A percentile compares a stretch with the other conserved stretches of the same genome.
Evolutionary conservation across 176 grass and related monocot genomes (phyloP).

Genomic region (Elymus sibiricus): DNA sequence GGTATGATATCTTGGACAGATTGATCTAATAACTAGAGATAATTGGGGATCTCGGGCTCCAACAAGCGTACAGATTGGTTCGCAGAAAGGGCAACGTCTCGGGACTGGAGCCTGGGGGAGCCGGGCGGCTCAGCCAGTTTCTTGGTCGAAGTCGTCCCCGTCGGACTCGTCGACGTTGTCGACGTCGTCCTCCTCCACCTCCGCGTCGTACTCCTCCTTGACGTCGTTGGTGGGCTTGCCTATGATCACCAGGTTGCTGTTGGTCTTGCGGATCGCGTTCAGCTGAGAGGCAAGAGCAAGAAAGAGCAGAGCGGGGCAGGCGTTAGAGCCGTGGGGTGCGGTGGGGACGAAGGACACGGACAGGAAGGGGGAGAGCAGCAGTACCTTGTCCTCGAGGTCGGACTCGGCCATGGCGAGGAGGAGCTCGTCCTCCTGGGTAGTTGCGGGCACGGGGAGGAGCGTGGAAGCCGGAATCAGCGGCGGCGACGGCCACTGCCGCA

Average conservation of each 20-base stretch:
- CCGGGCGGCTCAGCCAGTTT: conserved; percentile 56
- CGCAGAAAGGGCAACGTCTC: background rate
- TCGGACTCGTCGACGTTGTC: conserved; percentile 89
- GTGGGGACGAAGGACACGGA: background rate
- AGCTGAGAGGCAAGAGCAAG: conserved; percentile 24
- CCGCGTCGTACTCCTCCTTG: conserved; percentile 85
- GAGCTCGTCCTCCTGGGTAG: conserved; percentile 77
- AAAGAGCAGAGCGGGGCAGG: background rate
- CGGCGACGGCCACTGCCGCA: conserved; percentile 84
- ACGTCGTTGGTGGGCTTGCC: conserved; percentile 56
- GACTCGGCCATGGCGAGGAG: conserved; percentile 84
- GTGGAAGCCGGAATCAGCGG: conserved; percentile 83
- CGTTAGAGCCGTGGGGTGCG: background rate
- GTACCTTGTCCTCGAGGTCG: conserved; percentile 81
- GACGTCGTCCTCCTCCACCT: conserved; percentile 78
- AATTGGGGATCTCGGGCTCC: conserved; percentile 5
- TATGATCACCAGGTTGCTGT: conserved; percentile 75
- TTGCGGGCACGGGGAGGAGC: conserved; percentile 67
- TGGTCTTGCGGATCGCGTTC: conserved; percentile 78
- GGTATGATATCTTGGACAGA: background rate
- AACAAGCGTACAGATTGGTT: conserved; percentile 27
- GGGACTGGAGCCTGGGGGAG: background rate
- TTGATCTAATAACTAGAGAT: background rate
- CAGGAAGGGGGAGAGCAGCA: background rate
- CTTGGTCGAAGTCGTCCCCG: conserved; percentile 92